A percentile compares a stretch with the other conserved stretches of the same genome.
phyloP scores from a whole-genome alignment of 169 alveolate genomes.

The Plasmodium chabaudi region DNA sequence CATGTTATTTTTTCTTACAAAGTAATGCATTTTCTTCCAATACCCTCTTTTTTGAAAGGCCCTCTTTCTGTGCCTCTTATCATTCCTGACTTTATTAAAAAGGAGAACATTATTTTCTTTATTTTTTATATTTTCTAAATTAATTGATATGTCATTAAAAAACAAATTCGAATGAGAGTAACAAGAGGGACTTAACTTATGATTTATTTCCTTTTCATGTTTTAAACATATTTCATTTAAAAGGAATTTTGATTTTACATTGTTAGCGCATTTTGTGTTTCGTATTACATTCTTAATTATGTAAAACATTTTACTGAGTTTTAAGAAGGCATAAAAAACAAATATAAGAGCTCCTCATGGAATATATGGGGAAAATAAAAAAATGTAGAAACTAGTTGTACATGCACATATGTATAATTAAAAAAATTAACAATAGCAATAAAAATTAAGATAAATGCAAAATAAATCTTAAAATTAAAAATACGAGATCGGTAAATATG shows the following conservation, averaged over 20 bases:
- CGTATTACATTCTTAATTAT: constrained; percentile 27
- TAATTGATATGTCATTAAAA: constrained; percentile 35
- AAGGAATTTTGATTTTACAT: constrained; percentile 28
- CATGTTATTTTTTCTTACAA: constrained; percentile 50
- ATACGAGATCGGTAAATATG: too few relatives aligned
- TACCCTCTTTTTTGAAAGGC: constrained; percentile 75
- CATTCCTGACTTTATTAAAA: constrained; percentile 65
- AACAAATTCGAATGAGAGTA: constrained; percentile 14
- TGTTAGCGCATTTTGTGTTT: constrained; percentile 12
- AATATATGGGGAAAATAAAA: too few relatives aligned
- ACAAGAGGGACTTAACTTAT: background rate
- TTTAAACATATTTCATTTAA: constrained; percentile 18
- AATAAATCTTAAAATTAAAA: too few relatives aligned
- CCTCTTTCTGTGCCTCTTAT: constrained; percentile 52
- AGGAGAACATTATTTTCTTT: constrained; percentile 31
- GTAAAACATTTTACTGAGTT: constrained; percentile 33
- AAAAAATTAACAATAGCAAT: too few relatives aligned
- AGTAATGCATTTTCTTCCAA: constrained; percentile 75
- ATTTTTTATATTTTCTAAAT: constrained; percentile 15
- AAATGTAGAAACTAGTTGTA: too few relatives aligned
- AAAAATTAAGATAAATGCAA: too few relatives aligned
- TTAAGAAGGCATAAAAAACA: background rate
- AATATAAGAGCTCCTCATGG: too few relatives aligned
- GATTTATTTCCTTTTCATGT: background rate
- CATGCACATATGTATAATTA: too few relatives aligned